Evolutionary conservation across 805 yeast genomes (phyloP).

Genomic region (Ogataea siamensis): DNA sequence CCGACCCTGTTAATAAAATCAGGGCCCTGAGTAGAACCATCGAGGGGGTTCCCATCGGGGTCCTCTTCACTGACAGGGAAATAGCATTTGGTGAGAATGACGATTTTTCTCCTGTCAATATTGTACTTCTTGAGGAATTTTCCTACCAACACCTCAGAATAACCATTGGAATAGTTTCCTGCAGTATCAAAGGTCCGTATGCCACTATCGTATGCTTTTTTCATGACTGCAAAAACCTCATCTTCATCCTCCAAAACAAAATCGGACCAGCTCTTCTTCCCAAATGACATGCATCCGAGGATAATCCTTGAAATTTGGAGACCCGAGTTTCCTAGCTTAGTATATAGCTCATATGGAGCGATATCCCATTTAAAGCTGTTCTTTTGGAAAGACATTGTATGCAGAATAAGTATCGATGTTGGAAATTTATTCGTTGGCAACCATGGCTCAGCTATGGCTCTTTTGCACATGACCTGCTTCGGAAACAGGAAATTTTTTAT

Average conservation of each 20-base stretch:
- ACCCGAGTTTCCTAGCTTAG: constrained; percentile 6
- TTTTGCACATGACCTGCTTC: background rate
- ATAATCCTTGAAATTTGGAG: constrained; percentile 46
- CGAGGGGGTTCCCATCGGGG: constrained; percentile 4
- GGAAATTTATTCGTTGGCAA: background rate
- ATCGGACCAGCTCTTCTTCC: constrained; percentile 40
- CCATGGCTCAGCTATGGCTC: background rate
- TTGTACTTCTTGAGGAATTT: constrained; percentile 50
- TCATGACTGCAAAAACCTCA: constrained; percentile 40
- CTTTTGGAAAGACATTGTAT: background rate
- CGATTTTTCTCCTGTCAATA: constrained; percentile 52
- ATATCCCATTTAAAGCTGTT: constrained; percentile 10
- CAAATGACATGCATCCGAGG: constrained; percentile 56
- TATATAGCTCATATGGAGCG: constrained; percentile 7
- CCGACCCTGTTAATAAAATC: constrained; percentile 38
- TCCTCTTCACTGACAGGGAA: constrained; percentile 32
- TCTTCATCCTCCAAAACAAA: constrained; percentile 51
- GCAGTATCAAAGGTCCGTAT: constrained; percentile 52
- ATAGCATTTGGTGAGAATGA: constrained; percentile 49
- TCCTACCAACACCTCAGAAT: constrained; percentile 48
- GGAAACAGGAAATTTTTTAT: no score
- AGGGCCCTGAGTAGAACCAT: constrained; percentile 22
- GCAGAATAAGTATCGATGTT: no score
- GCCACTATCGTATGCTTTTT: constrained; percentile 45
- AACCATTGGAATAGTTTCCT: constrained; percentile 47